Evolutionary conservation across 1,284 basidiomycete genomes (phyloP).

Genomic region (Boletus sp.): DNA sequence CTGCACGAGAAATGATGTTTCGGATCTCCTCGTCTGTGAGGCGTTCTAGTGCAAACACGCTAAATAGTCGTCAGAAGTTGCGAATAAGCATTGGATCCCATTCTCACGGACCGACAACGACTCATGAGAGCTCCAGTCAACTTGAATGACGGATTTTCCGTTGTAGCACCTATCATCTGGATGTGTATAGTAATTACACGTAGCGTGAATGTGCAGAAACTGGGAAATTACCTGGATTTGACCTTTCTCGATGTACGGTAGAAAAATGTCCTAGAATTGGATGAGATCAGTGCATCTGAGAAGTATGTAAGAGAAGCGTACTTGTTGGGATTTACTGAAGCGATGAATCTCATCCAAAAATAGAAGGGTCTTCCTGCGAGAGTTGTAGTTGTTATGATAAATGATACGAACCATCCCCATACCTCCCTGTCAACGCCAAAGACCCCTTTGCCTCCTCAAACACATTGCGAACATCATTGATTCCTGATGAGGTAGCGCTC

Average conservation of each 20-base stretch:
- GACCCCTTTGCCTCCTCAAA: slow-evolving; percentile 79
- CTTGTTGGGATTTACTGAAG: slow-evolving; percentile 84
- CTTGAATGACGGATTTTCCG: slow-evolving; percentile 91
- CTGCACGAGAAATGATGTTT: slow-evolving; percentile 49
- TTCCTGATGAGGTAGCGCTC: slow-evolving; percentile 72
- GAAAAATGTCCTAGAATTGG: slow-evolving; percentile 60
- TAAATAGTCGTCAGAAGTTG: slow-evolving; percentile 29
- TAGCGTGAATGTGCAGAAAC: neutral
- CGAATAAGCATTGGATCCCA: neutral
- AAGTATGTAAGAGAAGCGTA: slow-evolving; percentile 27
- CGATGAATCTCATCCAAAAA: slow-evolving; percentile 89
- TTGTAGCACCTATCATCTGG: slow-evolving; percentile 82
- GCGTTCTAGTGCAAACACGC: slow-evolving; percentile 61
- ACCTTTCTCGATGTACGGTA: slow-evolving; percentile 79
- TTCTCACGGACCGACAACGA: slow-evolving; percentile 65
- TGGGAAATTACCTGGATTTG: slow-evolving; percentile 54
- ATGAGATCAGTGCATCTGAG: neutral
- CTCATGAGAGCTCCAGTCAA: slow-evolving; percentile 74
- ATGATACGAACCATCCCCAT: neutral
- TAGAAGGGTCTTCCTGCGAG: slow-evolving; percentile 57
- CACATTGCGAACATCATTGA: slow-evolving; percentile 74
- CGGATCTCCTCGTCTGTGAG: slow-evolving; percentile 57
- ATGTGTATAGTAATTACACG: slow-evolving; percentile 13
- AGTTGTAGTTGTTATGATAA: slow-evolving; percentile 5
- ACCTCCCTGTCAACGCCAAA: slow-evolving; percentile 68